Conservation (phyloP, 1,139 yeast species). For the Geotrichum candidum region DNA sequence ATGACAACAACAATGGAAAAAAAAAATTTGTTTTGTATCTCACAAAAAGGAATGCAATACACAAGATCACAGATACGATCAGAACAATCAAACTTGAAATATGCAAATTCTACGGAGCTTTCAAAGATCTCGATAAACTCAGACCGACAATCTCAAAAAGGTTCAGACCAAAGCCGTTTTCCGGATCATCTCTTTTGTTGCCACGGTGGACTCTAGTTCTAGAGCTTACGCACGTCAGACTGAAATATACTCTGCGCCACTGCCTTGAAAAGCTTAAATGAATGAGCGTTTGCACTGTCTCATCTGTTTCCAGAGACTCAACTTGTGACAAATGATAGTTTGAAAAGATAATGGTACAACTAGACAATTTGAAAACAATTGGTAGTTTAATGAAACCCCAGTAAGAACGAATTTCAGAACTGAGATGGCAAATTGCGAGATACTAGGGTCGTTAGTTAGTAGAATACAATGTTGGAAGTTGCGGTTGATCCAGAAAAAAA, state of each 20-base stretch:
- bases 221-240: neutral
- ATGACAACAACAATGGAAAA: neutral
- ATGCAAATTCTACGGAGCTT: neutral
- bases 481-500: no score
- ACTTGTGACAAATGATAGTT: no score
- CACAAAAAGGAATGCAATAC: neutral
- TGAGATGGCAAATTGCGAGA: no score
- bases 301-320: no score
- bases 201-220: neutral
- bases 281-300: no score
- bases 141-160: neutral
- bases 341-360: no score
- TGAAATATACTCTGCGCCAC: neutral
- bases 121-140: neutral
- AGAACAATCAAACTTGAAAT: neutral
- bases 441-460: no score
- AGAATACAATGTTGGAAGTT: no score
- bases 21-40: neutral
- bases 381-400: no score
- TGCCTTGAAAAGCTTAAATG: no score
- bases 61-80: neutral
- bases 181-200: neutral
- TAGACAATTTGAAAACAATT: no score
- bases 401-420: no score
- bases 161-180: neutral